Evolutionary conservation across 2,329 filamentous ascomycete species (phyloP), one percentile per base, ranked within the genome.

Genomic region (Aureobasidium lini): DNA sequence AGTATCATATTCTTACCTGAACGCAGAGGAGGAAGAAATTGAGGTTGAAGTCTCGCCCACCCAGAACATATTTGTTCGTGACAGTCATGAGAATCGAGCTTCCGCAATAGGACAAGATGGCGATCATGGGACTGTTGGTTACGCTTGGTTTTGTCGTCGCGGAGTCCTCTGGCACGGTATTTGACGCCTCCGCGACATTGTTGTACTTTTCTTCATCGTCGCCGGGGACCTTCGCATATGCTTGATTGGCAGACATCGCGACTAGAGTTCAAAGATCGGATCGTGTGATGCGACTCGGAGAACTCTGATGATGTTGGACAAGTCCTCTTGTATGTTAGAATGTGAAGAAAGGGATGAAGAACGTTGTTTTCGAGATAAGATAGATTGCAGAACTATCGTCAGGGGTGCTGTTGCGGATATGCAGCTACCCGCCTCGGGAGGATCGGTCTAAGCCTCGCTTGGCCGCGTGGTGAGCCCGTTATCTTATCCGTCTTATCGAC

Each of bases 51-150:
- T 87, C 84, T 54, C 83, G 81, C 62, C 94, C 94, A 7, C 90
- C 96, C 49, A 99, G 84, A 63, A 96, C 92, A 73, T 95, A 99
- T 81, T 99, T 99, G 79, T 99, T 99, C 73, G 95, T 94, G n/a
- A 96, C 89, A 6, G 94, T 99, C 94, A 99, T 99, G 74, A 93
- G 83, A 71, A 99, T 99, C 13, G 92, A 96, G 56, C 93, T 89
- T 69, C 88, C 80, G 75, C 94, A 99, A 80, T 99, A 99, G 49
- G 89, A 85, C 64, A 95, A 71, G 67, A 99, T 89, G 16, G 93
- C 91, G 47, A 94, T 72, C 31, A 40, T 40, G 0, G 53, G 53
- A 7, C 18, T 31, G 9, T 46, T 57, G 42, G 40, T 36, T 4
- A 57, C 16, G 18, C 42, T 57, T 15, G 47, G 6, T 34, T 18